A percentile compares a stretch with the other conserved stretches of the same genome.
Conservation (phyloP, 2,329 filamentous ascomycete genomes). For the Lachnellula arida region DNA sequence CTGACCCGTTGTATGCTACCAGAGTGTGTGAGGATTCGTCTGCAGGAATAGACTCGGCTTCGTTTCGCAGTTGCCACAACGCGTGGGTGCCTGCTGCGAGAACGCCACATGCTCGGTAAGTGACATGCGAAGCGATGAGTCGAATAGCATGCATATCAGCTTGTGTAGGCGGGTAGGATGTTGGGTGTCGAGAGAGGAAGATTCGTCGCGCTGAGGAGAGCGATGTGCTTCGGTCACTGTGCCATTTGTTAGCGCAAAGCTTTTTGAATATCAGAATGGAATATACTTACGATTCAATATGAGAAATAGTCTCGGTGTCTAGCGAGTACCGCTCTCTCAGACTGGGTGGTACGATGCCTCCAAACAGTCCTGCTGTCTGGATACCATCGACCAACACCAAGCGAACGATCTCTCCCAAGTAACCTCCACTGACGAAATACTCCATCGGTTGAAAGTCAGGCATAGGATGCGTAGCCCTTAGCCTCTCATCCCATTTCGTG, state of each 20-base stretch:
- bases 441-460: conserved; percentile 60
- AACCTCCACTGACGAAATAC: conserved; percentile 59
- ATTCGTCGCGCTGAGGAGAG: conserved; percentile 37
- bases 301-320: conserved; percentile 55
- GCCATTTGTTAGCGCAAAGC: neutral
- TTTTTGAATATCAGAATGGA: too few relatives aligned
- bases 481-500: conserved; percentile 55
- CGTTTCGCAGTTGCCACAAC: conserved; percentile 52
- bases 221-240: conserved; percentile 20
- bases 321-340: conserved; percentile 51
- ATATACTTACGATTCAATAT: conserved; percentile 45
- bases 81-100: conserved; percentile 55
- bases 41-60: conserved; percentile 37
- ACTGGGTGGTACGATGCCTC: conserved; percentile 51
- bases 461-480: conserved; percentile 48
- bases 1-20: conserved; percentile 75
- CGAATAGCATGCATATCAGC: conserved; percentile 49
- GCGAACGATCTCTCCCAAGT: conserved; percentile 61
- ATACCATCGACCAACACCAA: conserved; percentile 56
- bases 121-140: conserved; percentile 49
- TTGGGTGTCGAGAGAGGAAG: conserved; percentile 48
- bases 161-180: conserved; percentile 37
- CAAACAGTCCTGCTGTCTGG: conserved; percentile 48
- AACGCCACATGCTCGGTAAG: conserved; percentile 54
- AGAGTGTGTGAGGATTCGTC: conserved; percentile 42